A percentile compares a stretch with the other conserved stretches of the same genome.
These are phyloP conservation scores for Nissolia schottii DNA, from an alignment of 306 rosid genomes.

Conservation along the genomic window DNA sequence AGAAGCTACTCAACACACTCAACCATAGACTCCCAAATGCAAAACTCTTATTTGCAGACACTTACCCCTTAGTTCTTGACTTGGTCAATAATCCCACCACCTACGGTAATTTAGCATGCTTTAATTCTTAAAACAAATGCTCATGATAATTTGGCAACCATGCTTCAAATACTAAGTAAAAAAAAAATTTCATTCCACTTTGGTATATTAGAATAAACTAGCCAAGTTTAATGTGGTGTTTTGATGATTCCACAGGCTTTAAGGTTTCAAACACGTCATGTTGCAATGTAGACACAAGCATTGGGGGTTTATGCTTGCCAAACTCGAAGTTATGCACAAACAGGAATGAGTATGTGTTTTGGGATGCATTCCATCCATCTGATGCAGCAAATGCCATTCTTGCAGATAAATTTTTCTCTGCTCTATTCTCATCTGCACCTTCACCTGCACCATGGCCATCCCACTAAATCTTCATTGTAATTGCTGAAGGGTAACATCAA, in stretches of 20 bases:
- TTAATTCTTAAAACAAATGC: neutral
- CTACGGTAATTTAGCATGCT: conserved; percentile 40
- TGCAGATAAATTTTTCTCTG: conserved; percentile 53
- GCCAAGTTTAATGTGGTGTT: neutral
- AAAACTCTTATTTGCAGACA: conserved; percentile 49
- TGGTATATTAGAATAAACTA: neutral
- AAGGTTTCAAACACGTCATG: conserved; percentile 80
- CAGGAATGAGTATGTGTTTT: conserved; percentile 63
- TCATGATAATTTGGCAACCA: neutral
- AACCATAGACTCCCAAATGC: conserved; percentile 55
- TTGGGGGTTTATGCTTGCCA: conserved; percentile 85
- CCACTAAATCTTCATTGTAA: neutral
- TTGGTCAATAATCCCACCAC: conserved; percentile 49
- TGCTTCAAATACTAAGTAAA: neutral
- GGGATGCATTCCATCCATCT: conserved; percentile 94
- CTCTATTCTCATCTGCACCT: conserved; percentile 27
- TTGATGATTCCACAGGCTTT: conserved; percentile 43
- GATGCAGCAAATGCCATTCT: conserved; percentile 77
- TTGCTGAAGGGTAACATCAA: neutral
- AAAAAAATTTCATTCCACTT: neutral
- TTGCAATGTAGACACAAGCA: conserved; percentile 66
- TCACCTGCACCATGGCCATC: conserved; percentile 45
- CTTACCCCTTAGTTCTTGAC: conserved; percentile 55
- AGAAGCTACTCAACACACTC: conserved; percentile 44
- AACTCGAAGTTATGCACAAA: conserved; percentile 65